Evolutionary conservation across 1,284 basidiomycete species (phyloP).

Genomic region (Filobasidium uniguttulatum): DNA sequence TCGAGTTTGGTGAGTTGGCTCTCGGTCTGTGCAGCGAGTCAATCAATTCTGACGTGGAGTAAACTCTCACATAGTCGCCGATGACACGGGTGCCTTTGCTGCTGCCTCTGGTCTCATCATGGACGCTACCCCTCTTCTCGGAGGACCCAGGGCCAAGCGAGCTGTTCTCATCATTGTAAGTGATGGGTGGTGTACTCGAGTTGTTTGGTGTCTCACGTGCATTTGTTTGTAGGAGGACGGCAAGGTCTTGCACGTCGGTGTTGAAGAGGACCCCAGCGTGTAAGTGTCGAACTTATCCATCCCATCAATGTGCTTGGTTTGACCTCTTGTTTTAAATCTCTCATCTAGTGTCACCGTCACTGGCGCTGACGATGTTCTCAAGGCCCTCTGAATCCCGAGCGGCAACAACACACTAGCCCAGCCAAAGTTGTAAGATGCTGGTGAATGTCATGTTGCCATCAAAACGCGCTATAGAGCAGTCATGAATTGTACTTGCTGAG

Average conservation of each 20-base stretch:
- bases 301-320: not conserved
- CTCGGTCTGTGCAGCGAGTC: not conserved
- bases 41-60: conserved; percentile 4
- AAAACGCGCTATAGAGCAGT: no score
- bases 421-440: no score
- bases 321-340: not conserved
- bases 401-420: no score
- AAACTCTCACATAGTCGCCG: conserved; percentile 39
- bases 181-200: not conserved
- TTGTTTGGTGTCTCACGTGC: not conserved
- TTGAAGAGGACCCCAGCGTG: conserved; percentile 48
- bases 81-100: conserved; percentile 50
- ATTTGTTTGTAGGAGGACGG: conserved; percentile 48
- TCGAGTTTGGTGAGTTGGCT: conserved; percentile 33
- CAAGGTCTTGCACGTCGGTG: conserved; percentile 44
- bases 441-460: no score
- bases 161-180: conserved; percentile 25
- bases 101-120: conserved; percentile 50
- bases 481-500: no score
- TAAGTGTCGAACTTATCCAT: not conserved
- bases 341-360: conserved; percentile 42
- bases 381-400: conserved; percentile 9
- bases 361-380: conserved; percentile 46
- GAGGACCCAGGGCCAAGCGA: conserved; percentile 53
- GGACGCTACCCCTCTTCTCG: conserved; percentile 50